Evolutionary conservation across 805 yeast species (phyloP), one percentile per base, ranked within the genome.

Genomic region (Huiozyma sinensis): DNA sequence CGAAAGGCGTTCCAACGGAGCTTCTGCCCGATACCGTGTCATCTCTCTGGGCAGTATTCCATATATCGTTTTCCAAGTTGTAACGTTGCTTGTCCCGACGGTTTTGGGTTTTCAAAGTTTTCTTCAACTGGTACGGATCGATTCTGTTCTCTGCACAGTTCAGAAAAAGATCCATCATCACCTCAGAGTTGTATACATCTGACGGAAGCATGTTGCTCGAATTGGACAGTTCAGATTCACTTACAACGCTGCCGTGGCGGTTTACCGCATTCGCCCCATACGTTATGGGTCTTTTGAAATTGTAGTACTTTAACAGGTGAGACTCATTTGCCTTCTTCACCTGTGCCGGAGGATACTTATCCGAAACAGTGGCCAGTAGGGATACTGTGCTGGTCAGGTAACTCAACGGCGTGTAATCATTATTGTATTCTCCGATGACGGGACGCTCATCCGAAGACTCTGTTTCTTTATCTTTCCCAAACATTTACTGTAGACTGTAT

Each of bases 141-240:
- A 45, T 51, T 17, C 43, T 36, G 36, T 53, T 47, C 5, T 46
- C 51, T 7, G 44, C 30, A 39, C 40, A 41, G 36, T 47, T 49
- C 7, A 54, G 24, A 36, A 55, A 53, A 24, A 46, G 43, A 36
- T 54, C 49, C 28, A 51, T 28, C 32, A 49, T 44, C 7, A 47
- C 32, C 28, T 46, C 37, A 13, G 10, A 11, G 8, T 17, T 34
- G 9, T 34, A 12, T 17, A 7, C 6, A 13, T 34, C 37, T 8
- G 12, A 34, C 17, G 37, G 17, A 4, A n/a, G 9, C 13, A 9
- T 17, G 27, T 13, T 34, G 27, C 37, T 34, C 5, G 33, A 31
- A 11, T 31, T 10, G 6, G 44, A 35, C 24, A 12, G 8, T 10
- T 41, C 44, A 11, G 44, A 41, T 12, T 30, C 33, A 36, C 39